A percentile compares a stretch with the other conserved stretches of the same genome.
Conservation (phyloP, 805 yeast genomes). For the Metschnikowia henanensis region DNA sequence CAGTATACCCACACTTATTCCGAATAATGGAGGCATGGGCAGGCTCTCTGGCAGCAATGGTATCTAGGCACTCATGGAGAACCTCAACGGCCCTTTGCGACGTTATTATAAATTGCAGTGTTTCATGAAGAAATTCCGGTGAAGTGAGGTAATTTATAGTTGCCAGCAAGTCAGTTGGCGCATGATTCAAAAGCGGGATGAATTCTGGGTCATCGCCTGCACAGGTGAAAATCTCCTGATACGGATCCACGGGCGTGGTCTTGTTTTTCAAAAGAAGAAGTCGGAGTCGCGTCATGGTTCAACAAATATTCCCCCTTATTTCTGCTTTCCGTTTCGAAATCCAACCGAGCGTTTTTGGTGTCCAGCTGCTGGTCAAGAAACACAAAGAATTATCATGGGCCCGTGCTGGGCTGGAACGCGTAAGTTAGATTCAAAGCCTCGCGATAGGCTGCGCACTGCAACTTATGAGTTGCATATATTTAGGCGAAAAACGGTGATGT, state of each 20-base stretch:
- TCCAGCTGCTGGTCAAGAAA: too few species aligned
- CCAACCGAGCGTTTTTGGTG: background rate
- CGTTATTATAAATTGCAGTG: slow-evolving; percentile 69
- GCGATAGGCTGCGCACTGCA: slow-evolving; percentile 6
- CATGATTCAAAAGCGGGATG: slow-evolving; percentile 73
- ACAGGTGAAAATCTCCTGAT: slow-evolving; percentile 44
- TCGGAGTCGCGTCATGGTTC: slow-evolving; percentile 11
- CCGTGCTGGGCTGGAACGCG: background rate
- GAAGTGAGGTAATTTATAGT: slow-evolving; percentile 47
- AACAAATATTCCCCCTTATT: background rate
- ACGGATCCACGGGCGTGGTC: slow-evolving; percentile 69
- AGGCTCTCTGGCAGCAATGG: slow-evolving; percentile 19
- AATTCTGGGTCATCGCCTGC: slow-evolving; percentile 49
- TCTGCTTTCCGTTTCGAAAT: background rate
- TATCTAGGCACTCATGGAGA: slow-evolving; percentile 45
- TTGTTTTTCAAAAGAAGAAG: slow-evolving; percentile 67
- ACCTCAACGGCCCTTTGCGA: slow-evolving; percentile 93
- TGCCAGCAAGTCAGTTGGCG: slow-evolving; percentile 47
- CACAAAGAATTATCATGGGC: too few species aligned
- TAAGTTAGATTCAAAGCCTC: background rate
- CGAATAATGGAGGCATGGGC: slow-evolving; percentile 27
- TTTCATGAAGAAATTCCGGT: slow-evolving; percentile 36
- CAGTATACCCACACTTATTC: slow-evolving; percentile 69
- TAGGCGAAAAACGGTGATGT: too few species aligned
- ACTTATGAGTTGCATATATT: too few species aligned